Evolutionary conservation across 139 green algal species (phyloP), one percentile per base, ranked within the genome.

Genomic region (Ettlia oleoabundans): DNA sequence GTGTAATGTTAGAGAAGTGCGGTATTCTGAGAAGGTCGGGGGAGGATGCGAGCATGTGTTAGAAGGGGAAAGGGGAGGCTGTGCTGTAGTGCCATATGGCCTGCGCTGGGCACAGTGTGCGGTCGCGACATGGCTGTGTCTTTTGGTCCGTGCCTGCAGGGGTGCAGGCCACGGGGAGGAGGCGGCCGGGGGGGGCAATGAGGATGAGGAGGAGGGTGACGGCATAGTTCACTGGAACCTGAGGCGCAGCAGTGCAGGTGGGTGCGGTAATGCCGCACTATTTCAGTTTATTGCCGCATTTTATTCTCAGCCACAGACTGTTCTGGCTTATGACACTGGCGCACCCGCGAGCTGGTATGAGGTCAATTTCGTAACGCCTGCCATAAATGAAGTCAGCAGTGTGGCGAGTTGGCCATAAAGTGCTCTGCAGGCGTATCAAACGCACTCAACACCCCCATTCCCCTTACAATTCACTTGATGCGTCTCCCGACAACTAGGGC

Each of bases 181-280:
- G 15, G 75, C 24, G 15, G 84, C 53, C 0, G 73, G 24, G 7
- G 86, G 83, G 4, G 86, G 65, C 4, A 85, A 88, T 5, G 84
- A 93, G 33, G 89, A 88, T 19, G 91, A 92, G 0, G 90, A 95
- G 22, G 85, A 91, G 37, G 82, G 80, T 0, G 85, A 84, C 28
- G 89, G 84, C 74, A 62, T 85, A 4, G 74, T 62, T 6, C 53
- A 81, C 24, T 99, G 96, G 96, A 99, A 97, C 83, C 88, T 99
- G 65, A 88, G 96, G 38, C 96, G 96, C 76, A 95, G 91, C 89
- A 83, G 78, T 51, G 78, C 78, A 55, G 73, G 73, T 80, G 43
- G 4, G 70, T 26, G 30, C 41, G 6, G 26, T 21, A 33, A 37
- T 41, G 64, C 4, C 33, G 64, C 26, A n/a, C n/a, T n/a, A n/a